Evolutionary conservation across 192 early-diverging fungal species (phyloP).

Genomic region (Endogone sp.): DNA sequence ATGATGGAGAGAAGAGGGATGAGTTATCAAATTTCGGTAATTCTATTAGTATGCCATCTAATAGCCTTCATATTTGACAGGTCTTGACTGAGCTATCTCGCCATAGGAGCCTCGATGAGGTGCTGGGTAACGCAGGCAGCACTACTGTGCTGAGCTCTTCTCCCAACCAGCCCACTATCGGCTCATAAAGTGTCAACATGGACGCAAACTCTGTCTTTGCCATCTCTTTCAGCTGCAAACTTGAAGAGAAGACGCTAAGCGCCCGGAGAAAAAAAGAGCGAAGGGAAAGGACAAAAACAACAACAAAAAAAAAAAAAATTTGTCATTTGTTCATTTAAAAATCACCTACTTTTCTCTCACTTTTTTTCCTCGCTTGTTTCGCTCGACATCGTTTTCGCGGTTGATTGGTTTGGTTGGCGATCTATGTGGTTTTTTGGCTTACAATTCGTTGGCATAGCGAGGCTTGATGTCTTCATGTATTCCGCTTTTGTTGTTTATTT

Average conservation of each 20-base stretch:
- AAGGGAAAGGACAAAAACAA: neutral
- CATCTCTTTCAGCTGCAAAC: neutral
- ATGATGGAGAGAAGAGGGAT: too few relatives aligned
- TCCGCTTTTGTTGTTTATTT: too few relatives aligned
- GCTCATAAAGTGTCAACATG: neutral
- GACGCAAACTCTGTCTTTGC: neutral
- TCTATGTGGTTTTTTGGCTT: too few relatives aligned
- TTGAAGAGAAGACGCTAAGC: neutral
- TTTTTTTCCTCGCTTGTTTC: too few relatives aligned
- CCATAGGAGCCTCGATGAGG: constrained; percentile 53
- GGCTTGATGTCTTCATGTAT: too few relatives aligned
- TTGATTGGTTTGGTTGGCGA: too few relatives aligned
- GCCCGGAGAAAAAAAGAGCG: neutral
- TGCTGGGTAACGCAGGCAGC: constrained; percentile 20
- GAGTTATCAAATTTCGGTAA: too few relatives aligned
- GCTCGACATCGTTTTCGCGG: too few relatives aligned
- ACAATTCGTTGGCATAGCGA: too few relatives aligned
- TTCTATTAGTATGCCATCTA: neutral
- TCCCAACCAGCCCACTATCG: neutral
- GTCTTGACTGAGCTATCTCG: constrained; percentile 50
- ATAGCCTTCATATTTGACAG: neutral
- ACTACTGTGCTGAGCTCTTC: neutral
- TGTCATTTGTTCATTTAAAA: neutral
- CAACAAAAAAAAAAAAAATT: too few relatives aligned
- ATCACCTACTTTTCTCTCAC: too few relatives aligned